phyloP scores from a whole-genome alignment of 2,329 filamentous ascomycete genomes.

The Penicillium sclerotiorum region DNA sequence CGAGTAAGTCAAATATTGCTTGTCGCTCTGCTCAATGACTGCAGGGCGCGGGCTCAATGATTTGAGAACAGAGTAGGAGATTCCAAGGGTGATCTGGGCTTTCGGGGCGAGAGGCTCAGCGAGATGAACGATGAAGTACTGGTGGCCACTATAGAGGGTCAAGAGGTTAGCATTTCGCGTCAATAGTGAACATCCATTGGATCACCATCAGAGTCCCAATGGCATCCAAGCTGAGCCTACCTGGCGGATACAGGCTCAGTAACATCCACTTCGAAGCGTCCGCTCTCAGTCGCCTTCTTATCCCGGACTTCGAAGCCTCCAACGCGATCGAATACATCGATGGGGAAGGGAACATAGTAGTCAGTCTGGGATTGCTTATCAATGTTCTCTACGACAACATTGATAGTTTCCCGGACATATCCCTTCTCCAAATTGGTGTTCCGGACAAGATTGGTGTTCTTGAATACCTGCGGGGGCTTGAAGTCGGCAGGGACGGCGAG shows the following conservation, averaged over 20 bases:
- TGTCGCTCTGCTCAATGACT: constrained; percentile 77
- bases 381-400: constrained; percentile 90
- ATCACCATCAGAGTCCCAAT: constrained; percentile 17
- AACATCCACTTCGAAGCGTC: constrained; percentile 68
- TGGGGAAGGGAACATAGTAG: constrained; percentile 88
- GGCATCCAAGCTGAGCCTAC: constrained; percentile 59
- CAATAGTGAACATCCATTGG: background rate
- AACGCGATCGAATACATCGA: constrained; percentile 72
- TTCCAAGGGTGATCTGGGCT: constrained; percentile 80
- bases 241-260: constrained; percentile 62
- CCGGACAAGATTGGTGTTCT: constrained; percentile 89
- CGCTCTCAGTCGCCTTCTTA: constrained; percentile 74
- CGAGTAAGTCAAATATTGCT: constrained; percentile 82
- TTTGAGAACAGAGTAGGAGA: constrained; percentile 79
- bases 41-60: constrained; percentile 80
- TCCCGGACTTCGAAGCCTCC: constrained; percentile 91
- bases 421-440: constrained; percentile 91
- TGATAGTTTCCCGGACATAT: constrained; percentile 86
- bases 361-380: constrained; percentile 77
- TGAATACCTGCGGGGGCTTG: constrained; percentile 86
- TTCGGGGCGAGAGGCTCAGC: constrained; percentile 74
- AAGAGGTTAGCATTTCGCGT: constrained; percentile 6
- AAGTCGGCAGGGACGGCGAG: constrained; percentile 57
- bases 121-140: constrained; percentile 84
- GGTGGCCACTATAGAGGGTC: constrained; percentile 58